Conservation (phyloP, 192 early-diverging fungal species). For the Podila epigama region DNA sequence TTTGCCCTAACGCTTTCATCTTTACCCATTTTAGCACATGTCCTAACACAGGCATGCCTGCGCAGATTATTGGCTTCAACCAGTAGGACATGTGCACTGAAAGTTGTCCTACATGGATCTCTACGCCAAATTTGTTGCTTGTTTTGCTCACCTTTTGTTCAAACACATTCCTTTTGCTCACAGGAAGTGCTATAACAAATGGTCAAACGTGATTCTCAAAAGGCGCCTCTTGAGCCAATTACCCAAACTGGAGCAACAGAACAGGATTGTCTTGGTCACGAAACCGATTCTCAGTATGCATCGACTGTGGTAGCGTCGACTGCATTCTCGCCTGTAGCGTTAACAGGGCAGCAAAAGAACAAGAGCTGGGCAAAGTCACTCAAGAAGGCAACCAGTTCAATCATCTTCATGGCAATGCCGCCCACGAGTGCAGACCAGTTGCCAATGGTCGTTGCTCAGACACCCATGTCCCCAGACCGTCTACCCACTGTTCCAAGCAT, state of each 20-base stretch:
- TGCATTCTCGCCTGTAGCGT: too few relatives aligned
- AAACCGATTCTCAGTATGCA: neutral
- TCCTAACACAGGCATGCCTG: neutral
- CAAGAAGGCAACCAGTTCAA: constrained; percentile 46
- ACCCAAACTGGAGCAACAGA: neutral
- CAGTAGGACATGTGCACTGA: neutral
- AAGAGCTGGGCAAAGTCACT: constrained; percentile 43
- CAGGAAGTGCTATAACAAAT: neutral
- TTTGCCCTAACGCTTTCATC: neutral
- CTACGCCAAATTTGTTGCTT: neutral
- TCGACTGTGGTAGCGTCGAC: neutral
- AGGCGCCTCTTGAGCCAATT: neutral
- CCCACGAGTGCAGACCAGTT: constrained; percentile 29
- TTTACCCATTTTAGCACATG: neutral
- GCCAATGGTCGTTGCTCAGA: constrained; percentile 45
- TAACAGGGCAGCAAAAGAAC: constrained; percentile 13
- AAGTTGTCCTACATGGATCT: neutral
- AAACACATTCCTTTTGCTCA: constrained; percentile 23
- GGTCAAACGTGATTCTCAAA: constrained; percentile 13
- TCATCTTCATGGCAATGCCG: constrained; percentile 49
- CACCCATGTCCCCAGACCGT: constrained; percentile 44
- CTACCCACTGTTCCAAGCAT: constrained; percentile 1
- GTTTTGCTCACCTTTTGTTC: neutral
- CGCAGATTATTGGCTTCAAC: neutral
- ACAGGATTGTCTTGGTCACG: neutral